Conservation (phyloP, 1,284 basidiomycete genomes). For the Somion occarium region DNA sequence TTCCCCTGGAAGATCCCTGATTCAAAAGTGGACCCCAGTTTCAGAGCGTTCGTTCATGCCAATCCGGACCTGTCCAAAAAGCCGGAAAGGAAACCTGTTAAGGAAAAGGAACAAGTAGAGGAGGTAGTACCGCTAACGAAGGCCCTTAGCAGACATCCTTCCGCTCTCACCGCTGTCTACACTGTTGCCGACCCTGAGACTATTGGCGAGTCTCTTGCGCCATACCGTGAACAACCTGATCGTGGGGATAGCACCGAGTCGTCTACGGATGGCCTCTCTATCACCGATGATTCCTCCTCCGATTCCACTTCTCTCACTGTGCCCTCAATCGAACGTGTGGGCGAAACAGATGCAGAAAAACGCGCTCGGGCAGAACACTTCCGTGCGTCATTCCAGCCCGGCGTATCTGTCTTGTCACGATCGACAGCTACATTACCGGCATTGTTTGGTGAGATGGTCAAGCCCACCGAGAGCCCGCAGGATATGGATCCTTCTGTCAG, state of each 20-base stretch:
- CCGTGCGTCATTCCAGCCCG: slow-evolving; percentile 19
- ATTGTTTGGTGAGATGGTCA: slow-evolving; percentile 17
- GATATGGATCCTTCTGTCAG: slow-evolving; percentile 59
- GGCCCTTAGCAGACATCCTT: not conserved
- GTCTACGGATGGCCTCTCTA: slow-evolving; percentile 13
- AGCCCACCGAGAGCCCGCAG: slow-evolving; percentile 18
- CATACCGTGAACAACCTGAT: slow-evolving; percentile 10
- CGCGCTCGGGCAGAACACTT: slow-evolving; percentile 12
- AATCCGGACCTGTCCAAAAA: slow-evolving; percentile 67
- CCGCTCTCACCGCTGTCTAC: not conserved
- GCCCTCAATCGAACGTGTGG: slow-evolving; percentile 15
- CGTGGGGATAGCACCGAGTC: slow-evolving; percentile 16
- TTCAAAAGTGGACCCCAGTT: slow-evolving; percentile 88
- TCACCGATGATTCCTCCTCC: slow-evolving; percentile 17
- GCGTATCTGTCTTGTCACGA: slow-evolving; percentile 16
- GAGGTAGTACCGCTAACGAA: slow-evolving; percentile 9
- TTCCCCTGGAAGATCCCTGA: slow-evolving; percentile 99
- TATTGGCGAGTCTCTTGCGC: slow-evolving; percentile 11
- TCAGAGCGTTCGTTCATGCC: slow-evolving; percentile 87
- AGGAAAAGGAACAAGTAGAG: slow-evolving; percentile 4
- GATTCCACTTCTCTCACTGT: slow-evolving; percentile 19
- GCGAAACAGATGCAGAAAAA: slow-evolving; percentile 8
- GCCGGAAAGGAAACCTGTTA: slow-evolving; percentile 17
- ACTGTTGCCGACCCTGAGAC: slow-evolving; percentile 3
- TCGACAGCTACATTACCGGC: slow-evolving; percentile 33